These are phyloP conservation scores for Syncephalastrum sp. DNA, from an alignment of 371 early-diverging fungal genomes.

Conservation along the genomic window DNA sequence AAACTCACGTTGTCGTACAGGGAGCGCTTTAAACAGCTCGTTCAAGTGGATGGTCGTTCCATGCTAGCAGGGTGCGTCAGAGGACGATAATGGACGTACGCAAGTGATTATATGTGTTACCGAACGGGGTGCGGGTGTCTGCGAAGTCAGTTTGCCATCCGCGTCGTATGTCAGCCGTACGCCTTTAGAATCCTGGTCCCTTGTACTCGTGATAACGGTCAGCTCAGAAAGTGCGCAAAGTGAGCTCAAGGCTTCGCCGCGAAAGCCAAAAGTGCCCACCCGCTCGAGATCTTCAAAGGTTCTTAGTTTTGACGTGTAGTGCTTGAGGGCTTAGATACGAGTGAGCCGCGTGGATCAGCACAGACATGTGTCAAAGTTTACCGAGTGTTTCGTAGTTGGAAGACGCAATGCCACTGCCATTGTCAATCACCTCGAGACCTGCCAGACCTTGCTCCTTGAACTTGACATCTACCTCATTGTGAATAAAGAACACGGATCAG, in stretches of 20 bases:
- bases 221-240: constrained; percentile 67
- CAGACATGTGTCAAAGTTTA: constrained; percentile 10
- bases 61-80: constrained; percentile 14
- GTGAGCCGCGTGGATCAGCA: neutral
- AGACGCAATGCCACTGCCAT: constrained; percentile 79
- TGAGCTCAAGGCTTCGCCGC: constrained; percentile 86
- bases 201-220: constrained; percentile 67
- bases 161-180: constrained; percentile 67
- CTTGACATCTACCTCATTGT: constrained; percentile 60
- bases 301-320: constrained; percentile 80
- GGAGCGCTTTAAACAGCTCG: constrained; percentile 82
- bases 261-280: constrained; percentile 78
- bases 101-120: constrained; percentile 13
- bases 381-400: constrained; percentile 68
- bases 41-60: constrained; percentile 87
- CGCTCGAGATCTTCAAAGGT: constrained; percentile 67
- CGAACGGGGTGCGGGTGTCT: constrained; percentile 52
- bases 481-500: neutral
- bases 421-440: constrained; percentile 79
- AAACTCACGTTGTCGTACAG: constrained; percentile 89
- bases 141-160: constrained; percentile 48
- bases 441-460: constrained; percentile 80
- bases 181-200: constrained; percentile 65
- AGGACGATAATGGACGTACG: neutral
- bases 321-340: constrained; percentile 53